Evolutionary conservation across 2,329 filamentous ascomycete species (phyloP).

Genomic region (Hortaea sp.): DNA sequence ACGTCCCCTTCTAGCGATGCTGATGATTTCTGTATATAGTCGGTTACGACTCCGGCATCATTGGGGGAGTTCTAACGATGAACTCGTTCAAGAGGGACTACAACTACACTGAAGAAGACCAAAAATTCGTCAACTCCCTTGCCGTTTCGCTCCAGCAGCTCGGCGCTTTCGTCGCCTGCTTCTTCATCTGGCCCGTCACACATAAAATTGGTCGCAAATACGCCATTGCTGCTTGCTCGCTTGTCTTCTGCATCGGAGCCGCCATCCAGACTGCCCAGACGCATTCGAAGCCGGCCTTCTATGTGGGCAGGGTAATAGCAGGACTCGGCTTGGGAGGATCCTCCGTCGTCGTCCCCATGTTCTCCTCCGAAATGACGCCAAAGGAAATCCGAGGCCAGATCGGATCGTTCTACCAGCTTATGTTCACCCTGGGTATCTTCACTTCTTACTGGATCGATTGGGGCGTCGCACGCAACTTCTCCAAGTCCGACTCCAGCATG

Average conservation of each 20-base stretch:
- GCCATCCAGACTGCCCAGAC: constrained; percentile 40
- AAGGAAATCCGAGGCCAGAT: constrained; percentile 38
- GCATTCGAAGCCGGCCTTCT: constrained; percentile 35
- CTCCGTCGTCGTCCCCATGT: constrained; percentile 34
- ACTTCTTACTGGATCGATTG: constrained; percentile 46
- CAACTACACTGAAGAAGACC: constrained; percentile 13
- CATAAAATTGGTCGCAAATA: constrained; percentile 36
- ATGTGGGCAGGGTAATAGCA: constrained; percentile 38
- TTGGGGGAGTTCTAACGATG: constrained; percentile 22
- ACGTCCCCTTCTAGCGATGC: not conserved
- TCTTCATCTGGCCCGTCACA: constrained; percentile 40
- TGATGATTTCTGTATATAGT: constrained; percentile 12
- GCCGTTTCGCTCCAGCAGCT: constrained; percentile 43
- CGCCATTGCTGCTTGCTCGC: constrained; percentile 36
- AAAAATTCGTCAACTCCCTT: constrained; percentile 25
- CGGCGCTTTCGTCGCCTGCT: constrained; percentile 43
- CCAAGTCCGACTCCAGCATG: constrained; percentile 30
- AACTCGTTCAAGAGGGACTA: constrained; percentile 18
- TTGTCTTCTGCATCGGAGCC: constrained; percentile 31
- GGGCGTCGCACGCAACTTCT: constrained; percentile 29
- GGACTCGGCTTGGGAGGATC: constrained; percentile 41
- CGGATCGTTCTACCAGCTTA: constrained; percentile 43
- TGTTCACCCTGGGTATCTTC: constrained; percentile 42
- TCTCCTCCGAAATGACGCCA: constrained; percentile 31
- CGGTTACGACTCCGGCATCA: constrained; percentile 36